Percentiles rank a stretch among this genome's conserved stretches.
phyloP scores from a whole-genome alignment of 441 rosid genomes.

The Croton laevigatus region DNA sequence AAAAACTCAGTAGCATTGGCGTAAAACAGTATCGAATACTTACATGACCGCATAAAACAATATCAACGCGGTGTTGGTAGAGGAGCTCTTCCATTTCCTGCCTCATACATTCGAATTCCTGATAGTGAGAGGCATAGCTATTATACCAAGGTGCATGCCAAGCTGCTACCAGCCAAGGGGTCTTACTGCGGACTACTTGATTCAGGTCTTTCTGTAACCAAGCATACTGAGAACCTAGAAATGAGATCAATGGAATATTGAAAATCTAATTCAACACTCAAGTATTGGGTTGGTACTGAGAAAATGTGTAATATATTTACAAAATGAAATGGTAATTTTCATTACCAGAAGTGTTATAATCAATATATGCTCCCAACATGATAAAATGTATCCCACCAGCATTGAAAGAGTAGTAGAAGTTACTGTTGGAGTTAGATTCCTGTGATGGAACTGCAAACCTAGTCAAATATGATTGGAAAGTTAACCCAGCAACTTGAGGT shows the following conservation, averaged over 20 bases:
- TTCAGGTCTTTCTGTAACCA: slow-evolving; percentile 48
- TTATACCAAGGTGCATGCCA: slow-evolving; percentile 87
- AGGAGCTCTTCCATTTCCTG: slow-evolving; percentile 79
- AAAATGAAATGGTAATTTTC: slow-evolving; percentile 2
- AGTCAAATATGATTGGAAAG: slow-evolving; percentile 66
- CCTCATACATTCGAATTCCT: slow-evolving; percentile 92
- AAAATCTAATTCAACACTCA: not conserved
- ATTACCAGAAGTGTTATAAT: slow-evolving; percentile 59
- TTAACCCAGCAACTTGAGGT: slow-evolving; percentile 45
- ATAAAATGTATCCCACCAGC: slow-evolving; percentile 92
- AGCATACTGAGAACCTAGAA: slow-evolving; percentile 33
- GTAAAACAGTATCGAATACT: slow-evolving; percentile 20
- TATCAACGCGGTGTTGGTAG: slow-evolving; percentile 56
- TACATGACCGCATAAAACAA: slow-evolving; percentile 74
- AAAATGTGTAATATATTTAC: not conserved
- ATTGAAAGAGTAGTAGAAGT: slow-evolving; percentile 76
- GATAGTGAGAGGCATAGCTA: slow-evolving; percentile 74
- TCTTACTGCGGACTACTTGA: slow-evolving; percentile 39
- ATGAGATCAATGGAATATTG: slow-evolving; percentile 8
- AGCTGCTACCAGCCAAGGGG: slow-evolving; percentile 77
- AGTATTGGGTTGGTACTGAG: not conserved
- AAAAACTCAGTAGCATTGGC: not conserved
- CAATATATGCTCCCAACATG: slow-evolving; percentile 58
- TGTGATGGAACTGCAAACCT: slow-evolving; percentile 67
- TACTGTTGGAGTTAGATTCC: slow-evolving; percentile 59